These are phyloP conservation scores for Suhomyces xylopsoci DNA, from an alignment of 805 yeast species.

Conservation along the genomic window DNA sequence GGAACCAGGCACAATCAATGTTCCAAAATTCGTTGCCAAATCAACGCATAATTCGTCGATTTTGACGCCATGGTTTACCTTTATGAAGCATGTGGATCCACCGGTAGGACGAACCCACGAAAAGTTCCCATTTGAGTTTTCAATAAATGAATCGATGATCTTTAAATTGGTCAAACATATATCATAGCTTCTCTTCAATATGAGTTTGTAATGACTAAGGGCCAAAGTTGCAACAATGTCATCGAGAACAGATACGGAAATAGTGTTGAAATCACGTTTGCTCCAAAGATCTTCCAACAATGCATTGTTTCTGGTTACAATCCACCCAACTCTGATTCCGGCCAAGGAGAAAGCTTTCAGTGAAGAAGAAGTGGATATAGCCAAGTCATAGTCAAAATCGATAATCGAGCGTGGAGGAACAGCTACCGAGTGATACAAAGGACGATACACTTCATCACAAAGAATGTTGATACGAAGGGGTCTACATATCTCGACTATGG, in stretches of 20 bases:
- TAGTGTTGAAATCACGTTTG: conserved; percentile 50
- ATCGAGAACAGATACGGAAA: conserved; percentile 47
- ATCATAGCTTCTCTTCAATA: conserved; percentile 38
- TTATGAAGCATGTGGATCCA: conserved; percentile 47
- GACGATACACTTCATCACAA: conserved; percentile 55
- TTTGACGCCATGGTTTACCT: conserved; percentile 24
- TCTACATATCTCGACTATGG: conserved; percentile 38
- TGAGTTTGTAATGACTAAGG: conserved; percentile 27
- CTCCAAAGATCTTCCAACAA: conserved; percentile 31
- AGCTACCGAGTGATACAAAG: conserved; percentile 41
- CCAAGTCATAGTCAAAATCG: conserved; percentile 38
- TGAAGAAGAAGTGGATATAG: conserved; percentile 48
- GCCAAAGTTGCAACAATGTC: conserved; percentile 46
- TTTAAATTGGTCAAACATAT: conserved; percentile 39
- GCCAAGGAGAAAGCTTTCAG: conserved; percentile 56
- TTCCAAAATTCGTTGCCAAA: conserved; percentile 31
- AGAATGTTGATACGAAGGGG: conserved; percentile 31
- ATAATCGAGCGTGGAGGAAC: conserved; percentile 38
- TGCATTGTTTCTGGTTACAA: conserved; percentile 32
- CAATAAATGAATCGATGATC: conserved; percentile 32
- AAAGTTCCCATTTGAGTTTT: conserved; percentile 27
- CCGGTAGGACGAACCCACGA: conserved; percentile 45
- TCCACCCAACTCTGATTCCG: conserved; percentile 55
- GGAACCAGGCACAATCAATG: conserved; percentile 51
- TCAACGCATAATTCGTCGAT: conserved; percentile 26